Conservation (phyloP, 257 asterid genomes). For the Buddleja alternifolia region DNA sequence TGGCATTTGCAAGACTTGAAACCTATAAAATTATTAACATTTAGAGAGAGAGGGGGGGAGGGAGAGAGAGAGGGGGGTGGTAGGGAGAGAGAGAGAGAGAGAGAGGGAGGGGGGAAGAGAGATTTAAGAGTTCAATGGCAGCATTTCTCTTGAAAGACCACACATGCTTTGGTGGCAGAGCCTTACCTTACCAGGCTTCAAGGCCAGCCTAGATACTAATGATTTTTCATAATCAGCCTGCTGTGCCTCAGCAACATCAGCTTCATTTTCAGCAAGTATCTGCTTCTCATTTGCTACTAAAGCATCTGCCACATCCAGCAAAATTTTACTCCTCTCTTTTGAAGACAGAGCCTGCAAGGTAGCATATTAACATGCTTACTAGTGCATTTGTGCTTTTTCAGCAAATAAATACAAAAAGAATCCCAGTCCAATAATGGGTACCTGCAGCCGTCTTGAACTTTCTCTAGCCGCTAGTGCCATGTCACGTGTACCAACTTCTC, state of each 20-base stretch:
- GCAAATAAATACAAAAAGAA: not conserved
- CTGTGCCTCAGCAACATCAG: conserved; percentile 69
- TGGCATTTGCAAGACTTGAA: conserved; percentile 70
- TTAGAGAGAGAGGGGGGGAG: not conserved
- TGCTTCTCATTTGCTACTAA: conserved; percentile 66
- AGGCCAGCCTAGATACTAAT: conserved; percentile 63
- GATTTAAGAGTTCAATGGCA: conserved; percentile 20
- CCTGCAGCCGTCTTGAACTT: conserved; percentile 78
- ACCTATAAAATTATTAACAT: conserved; percentile 33
- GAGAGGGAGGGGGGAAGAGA: not conserved
- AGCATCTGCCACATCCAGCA: conserved; percentile 78
- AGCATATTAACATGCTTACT: not conserved
- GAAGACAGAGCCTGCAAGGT: conserved; percentile 66
- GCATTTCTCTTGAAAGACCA: conserved; percentile 15
- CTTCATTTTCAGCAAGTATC: conserved; percentile 66
- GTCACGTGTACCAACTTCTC: conserved; percentile 59
- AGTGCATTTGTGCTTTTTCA: not conserved
- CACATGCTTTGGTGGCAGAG: conserved; percentile 3
- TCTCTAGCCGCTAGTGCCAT: conserved; percentile 85
- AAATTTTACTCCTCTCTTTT: conserved; percentile 68
- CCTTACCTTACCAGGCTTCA: conserved; percentile 85
- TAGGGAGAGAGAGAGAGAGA: no score
- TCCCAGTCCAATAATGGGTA: conserved; percentile 22
- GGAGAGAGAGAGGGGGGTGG: not conserved
- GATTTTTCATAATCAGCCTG: conserved; percentile 71